Conservation (phyloP, 2,329 filamentous ascomycete genomes). For the Seiridium unicorne region DNA sequence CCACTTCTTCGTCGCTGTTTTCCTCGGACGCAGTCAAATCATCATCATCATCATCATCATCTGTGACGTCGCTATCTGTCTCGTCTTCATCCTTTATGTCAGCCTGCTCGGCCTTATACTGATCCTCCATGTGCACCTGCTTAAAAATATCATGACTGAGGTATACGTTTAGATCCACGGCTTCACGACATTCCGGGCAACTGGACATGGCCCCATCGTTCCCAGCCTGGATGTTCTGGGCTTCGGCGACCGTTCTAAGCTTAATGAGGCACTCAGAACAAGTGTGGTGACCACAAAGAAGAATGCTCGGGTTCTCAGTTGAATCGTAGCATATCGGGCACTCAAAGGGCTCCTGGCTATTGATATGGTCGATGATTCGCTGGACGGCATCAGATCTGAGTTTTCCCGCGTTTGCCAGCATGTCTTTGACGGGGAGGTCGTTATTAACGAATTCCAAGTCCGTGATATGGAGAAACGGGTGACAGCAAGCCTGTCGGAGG, state of each 20-base stretch:
- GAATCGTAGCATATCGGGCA: slow-evolving; percentile 83
- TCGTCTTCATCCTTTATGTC: slow-evolving; percentile 25
- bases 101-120: slow-evolving; percentile 26
- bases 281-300: slow-evolving; percentile 79
- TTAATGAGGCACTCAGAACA: slow-evolving; percentile 75
- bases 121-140: slow-evolving; percentile 65
- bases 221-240: slow-evolving; percentile 55
- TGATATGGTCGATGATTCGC: slow-evolving; percentile 51
- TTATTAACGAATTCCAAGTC: slow-evolving; percentile 39
- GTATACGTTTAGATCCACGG: slow-evolving; percentile 64
- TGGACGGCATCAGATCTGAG: slow-evolving; percentile 60
- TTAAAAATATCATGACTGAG: slow-evolving; percentile 75
- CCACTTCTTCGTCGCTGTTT: slow-evolving; percentile 32
- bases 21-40: slow-evolving; percentile 15
- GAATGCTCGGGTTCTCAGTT: slow-evolving; percentile 70
- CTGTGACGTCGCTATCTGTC: slow-evolving; percentile 29
- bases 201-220: slow-evolving; percentile 56
- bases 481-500: slow-evolving; percentile 78
- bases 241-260: slow-evolving; percentile 60
- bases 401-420: slow-evolving; percentile 46
- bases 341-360: slow-evolving; percentile 58
- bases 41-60: slow-evolving; percentile 18
- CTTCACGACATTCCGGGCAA: slow-evolving; percentile 75
- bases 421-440: slow-evolving; percentile 43
- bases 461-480: slow-evolving; percentile 65